Percentiles rank a stretch among this genome's conserved stretches.
phyloP scores from a whole-genome alignment of 2,329 filamentous ascomycete species.

The Davidsoniella neocaledoniae region DNA sequence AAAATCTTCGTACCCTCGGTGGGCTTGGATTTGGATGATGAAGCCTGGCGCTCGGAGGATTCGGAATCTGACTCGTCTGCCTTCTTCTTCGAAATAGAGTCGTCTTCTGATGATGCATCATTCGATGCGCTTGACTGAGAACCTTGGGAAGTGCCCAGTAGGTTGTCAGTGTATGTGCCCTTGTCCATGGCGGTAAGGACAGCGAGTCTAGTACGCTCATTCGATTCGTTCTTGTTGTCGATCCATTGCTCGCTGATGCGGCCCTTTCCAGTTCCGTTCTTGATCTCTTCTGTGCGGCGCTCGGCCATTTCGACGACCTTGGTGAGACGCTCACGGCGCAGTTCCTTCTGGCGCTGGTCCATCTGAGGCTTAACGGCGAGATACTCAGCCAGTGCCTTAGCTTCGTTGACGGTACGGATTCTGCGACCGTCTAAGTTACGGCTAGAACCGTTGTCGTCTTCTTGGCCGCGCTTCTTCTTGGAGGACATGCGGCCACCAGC shows the following conservation, averaged over 20 bases:
- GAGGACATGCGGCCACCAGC: conserved; percentile 97
- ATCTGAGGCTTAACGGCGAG: conserved; percentile 92
- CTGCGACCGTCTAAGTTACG: conserved; percentile 85
- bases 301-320: conserved; percentile 76
- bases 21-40: conserved; percentile 20
- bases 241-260: conserved; percentile 83
- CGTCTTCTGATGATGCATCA: conserved; percentile 19
- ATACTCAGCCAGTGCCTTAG: conserved; percentile 88
- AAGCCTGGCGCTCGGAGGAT: neutral
- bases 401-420: conserved; percentile 81
- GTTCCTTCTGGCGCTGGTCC: conserved; percentile 86
- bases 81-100: conserved; percentile 13
- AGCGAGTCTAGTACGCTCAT: conserved; percentile 64
- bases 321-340: conserved; percentile 69
- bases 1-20: conserved; percentile 33
- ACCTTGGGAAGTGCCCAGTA: conserved; percentile 34
- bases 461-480: conserved; percentile 69
- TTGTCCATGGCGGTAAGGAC: conserved; percentile 54
- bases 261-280: conserved; percentile 46
- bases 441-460: conserved; percentile 75
- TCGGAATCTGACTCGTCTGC: conserved; percentile 15
- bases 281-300: conserved; percentile 66
- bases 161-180: conserved; percentile 44
- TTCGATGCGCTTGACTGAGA: conserved; percentile 23
- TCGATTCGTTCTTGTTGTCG: conserved; percentile 81